Conservation (phyloP, 1,284 basidiomycete species). For the Ceratobasidium sp. region DNA sequence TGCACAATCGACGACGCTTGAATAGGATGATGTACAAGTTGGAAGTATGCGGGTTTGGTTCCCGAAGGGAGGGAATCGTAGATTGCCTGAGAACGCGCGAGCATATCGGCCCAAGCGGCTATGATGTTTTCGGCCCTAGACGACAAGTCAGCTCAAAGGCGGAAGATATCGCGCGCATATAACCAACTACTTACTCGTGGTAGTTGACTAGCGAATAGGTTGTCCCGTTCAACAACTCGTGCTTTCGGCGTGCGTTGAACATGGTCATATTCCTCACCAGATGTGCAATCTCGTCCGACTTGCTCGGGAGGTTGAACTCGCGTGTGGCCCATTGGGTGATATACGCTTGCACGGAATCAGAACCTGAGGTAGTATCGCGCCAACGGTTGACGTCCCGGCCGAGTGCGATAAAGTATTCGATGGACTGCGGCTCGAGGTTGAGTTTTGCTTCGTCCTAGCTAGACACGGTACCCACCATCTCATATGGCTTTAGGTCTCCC, state of each 20-base stretch:
- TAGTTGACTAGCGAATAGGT: conserved; percentile 73
- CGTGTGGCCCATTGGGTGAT: conserved; percentile 69
- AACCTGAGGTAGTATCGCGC: neutral
- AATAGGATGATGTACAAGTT: conserved; percentile 72
- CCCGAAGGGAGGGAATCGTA: conserved; percentile 63
- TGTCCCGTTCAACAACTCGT: conserved; percentile 70
- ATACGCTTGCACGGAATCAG: conserved; percentile 59
- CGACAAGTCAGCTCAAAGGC: neutral
- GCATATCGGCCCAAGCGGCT: conserved; percentile 62
- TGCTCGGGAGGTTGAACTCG: conserved; percentile 66
- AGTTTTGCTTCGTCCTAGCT: no score
- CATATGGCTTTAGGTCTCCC: conserved; percentile 78
- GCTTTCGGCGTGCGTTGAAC: conserved; percentile 71
- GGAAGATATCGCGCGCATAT: neutral
- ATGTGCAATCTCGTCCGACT: conserved; percentile 60
- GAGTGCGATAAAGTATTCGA: conserved; percentile 74
- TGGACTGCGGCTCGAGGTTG: conserved; percentile 52
- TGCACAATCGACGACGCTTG: conserved; percentile 67
- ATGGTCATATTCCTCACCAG: conserved; percentile 70
- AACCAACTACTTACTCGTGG: conserved; percentile 67
- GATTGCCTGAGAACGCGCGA: conserved; percentile 63
- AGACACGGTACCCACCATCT: conserved; percentile 63
- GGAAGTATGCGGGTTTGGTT: conserved; percentile 70
- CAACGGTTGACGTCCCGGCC: conserved; percentile 66
- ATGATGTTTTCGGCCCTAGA: conserved; percentile 67